Conservation (phyloP, 1,284 basidiomycete species). For the Pseudozyma pruni region DNA sequence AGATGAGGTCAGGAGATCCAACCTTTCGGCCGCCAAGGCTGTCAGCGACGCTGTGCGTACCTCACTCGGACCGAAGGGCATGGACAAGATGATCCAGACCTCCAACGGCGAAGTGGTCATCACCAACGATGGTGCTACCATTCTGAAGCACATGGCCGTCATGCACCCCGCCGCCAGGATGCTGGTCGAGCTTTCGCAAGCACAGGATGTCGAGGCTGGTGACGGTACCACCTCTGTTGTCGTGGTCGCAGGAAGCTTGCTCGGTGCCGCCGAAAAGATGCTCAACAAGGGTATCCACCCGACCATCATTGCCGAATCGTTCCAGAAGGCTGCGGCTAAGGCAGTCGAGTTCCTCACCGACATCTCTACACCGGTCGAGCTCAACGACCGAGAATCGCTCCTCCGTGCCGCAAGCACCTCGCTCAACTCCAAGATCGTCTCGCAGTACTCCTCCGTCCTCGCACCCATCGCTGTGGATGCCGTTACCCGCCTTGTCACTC, state of each 20-base stretch:
- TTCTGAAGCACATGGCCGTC: constrained; percentile 95
- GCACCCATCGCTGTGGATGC: constrained; percentile 96
- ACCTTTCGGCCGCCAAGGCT: constrained; percentile 73
- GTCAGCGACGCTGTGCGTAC: constrained; percentile 98
- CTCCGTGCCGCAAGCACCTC: constrained; percentile 93
- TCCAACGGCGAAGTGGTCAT: constrained; percentile 95
- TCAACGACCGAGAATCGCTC: constrained; percentile 86
- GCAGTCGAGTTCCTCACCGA: constrained; percentile 94
- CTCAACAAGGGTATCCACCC: constrained; percentile 94
- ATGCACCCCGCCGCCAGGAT: constrained; percentile 98
- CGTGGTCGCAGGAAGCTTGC: constrained; percentile 90
- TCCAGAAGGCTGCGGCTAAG: constrained; percentile 89
- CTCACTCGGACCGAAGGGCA: constrained; percentile 94
- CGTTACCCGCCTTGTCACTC: constrained; percentile 71
- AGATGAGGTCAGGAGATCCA: constrained; percentile 67
- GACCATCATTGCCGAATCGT: constrained; percentile 95
- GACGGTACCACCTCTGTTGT: constrained; percentile 99
- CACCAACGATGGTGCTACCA: constrained; percentile 99
- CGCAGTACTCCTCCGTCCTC: constrained; percentile 96
- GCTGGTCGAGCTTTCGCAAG: constrained; percentile 93
- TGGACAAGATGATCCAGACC: constrained; percentile 99
- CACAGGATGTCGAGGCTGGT: constrained; percentile 98
- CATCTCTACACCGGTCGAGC: constrained; percentile 90
- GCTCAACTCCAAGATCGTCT: constrained; percentile 99
- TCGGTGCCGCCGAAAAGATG: constrained; percentile 96